These are phyloP conservation scores for Lentinus brumalis DNA, from an alignment of 768 basidiomycete genomes.

Conservation along the genomic window DNA sequence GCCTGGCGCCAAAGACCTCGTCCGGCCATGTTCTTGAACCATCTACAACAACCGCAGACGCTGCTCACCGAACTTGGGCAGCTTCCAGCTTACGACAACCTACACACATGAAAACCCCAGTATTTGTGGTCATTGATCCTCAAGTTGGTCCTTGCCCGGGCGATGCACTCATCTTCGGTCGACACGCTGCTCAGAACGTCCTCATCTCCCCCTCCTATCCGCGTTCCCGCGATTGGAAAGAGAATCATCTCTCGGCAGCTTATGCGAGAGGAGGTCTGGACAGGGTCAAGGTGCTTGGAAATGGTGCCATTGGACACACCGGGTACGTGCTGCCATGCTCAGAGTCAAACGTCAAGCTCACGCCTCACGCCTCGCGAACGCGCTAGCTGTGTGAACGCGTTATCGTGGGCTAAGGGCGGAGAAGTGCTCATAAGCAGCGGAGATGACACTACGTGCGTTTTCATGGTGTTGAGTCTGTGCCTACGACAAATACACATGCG, in stretches of 20 bases:
- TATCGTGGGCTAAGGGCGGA: constrained; percentile 72
- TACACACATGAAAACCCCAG: not conserved
- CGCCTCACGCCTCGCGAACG: not conserved
- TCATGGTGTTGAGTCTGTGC: not conserved
- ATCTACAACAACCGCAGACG: not conserved
- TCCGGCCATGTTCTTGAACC: constrained; percentile 5
- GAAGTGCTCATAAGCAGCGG: constrained; percentile 68
- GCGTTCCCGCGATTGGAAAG: constrained; percentile 11
- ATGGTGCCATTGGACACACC: constrained; percentile 57
- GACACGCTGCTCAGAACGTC: not conserved
- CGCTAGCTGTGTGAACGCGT: constrained; percentile 67
- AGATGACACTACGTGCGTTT: constrained; percentile 66
- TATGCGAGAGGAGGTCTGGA: constrained; percentile 44
- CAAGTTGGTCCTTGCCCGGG: too few species aligned
- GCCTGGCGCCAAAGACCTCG: not conserved
- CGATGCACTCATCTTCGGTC: not conserved
- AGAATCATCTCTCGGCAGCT: constrained; percentile 17
- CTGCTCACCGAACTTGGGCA: not conserved
- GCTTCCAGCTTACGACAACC: not conserved
- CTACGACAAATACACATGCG: not conserved
- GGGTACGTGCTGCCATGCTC: constrained; percentile 46
- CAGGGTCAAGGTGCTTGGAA: constrained; percentile 74
- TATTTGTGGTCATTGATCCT: too few species aligned
- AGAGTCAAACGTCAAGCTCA: not conserved
- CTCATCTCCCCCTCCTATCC: not conserved